phyloP scores from a whole-genome alignment of 805 yeast species.

The Metschnikowia cubensis region DNA sequence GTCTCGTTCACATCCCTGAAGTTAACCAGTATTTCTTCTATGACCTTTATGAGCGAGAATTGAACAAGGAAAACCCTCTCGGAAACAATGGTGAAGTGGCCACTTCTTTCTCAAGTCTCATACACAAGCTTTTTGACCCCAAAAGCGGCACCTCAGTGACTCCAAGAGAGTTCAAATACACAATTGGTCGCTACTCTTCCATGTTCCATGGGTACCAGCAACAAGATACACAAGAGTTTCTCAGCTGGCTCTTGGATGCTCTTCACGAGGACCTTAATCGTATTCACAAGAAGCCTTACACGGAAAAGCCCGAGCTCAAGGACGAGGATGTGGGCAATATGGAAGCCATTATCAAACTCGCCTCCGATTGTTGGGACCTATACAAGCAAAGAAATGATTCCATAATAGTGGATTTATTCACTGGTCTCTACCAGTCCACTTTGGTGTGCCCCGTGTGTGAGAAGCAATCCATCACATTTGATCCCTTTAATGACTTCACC shows the following conservation, averaged over 20 bases:
- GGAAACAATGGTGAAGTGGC: conserved; percentile 87
- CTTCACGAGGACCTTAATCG: conserved; percentile 90
- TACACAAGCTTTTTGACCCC: conserved; percentile 54
- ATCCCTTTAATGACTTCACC: conserved; percentile 88
- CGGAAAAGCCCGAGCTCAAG: conserved; percentile 79
- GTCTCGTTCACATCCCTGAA: conserved; percentile 83
- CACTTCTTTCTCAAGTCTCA: conserved; percentile 60
- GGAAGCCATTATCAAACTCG: conserved; percentile 55
- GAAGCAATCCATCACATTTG: conserved; percentile 82
- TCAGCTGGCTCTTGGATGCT: conserved; percentile 83
- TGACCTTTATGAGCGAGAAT: conserved; percentile 56
- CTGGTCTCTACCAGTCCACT: conserved; percentile 88
- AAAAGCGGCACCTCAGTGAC: conserved; percentile 26
- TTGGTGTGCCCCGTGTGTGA: conserved; percentile 81
- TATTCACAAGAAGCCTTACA: conserved; percentile 74
- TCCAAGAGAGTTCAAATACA: conserved; percentile 74
- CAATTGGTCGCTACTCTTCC: conserved; percentile 73
- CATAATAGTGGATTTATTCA: conserved; percentile 76
- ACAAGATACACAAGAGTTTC: conserved; percentile 91
- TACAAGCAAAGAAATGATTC: conserved; percentile 83
- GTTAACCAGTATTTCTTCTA: conserved; percentile 69
- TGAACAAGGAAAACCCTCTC: conserved; percentile 75
- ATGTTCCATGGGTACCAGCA: conserved; percentile 80
- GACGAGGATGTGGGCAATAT: conserved; percentile 57
- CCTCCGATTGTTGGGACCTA: conserved; percentile 73